These are phyloP conservation scores for Litsea cubeba DNA, from an alignment of 164 flowering plant species.

Conservation along the genomic window DNA sequence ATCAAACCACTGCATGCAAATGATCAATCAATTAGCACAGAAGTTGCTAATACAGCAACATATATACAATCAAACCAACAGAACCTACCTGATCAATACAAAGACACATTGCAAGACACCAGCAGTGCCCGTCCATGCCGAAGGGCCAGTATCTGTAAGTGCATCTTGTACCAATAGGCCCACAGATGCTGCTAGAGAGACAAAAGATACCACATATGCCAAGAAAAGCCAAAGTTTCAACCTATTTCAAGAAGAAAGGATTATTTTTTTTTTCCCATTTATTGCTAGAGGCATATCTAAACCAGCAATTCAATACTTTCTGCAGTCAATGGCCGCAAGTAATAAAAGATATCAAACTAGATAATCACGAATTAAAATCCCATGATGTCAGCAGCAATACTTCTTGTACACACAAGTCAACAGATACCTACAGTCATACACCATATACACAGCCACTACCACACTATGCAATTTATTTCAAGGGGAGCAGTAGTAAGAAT, in stretches of 20 bases:
- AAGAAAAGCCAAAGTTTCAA: slow-evolving; percentile 96
- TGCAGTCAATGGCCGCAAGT: too few species aligned
- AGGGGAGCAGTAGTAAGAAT: too few species aligned
- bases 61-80: background rate
- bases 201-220: slow-evolving; percentile 91
- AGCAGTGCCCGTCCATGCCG: slow-evolving; percentile 88
- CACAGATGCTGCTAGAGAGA: slow-evolving; percentile 88
- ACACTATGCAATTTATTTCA: too few species aligned
- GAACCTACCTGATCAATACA: slow-evolving; percentile 68
- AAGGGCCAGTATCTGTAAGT: slow-evolving; percentile 61
- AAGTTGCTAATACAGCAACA: background rate
- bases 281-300: too few species aligned
- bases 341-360: too few species aligned
- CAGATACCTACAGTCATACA: too few species aligned
- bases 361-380: too few species aligned
- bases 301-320: too few species aligned
- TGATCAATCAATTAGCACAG: background rate
- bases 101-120: slow-evolving; percentile 94
- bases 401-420: too few species aligned
- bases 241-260: slow-evolving; percentile 26
- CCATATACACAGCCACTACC: too few species aligned
- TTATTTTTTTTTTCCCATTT: too few species aligned
- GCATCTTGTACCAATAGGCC: slow-evolving; percentile 87
- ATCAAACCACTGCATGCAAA: slow-evolving; percentile 59
- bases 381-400: too few species aligned